These are phyloP conservation scores for Metarhizium sp. DNA, from an alignment of 2,329 filamentous ascomycete genomes.

Conservation along the genomic window DNA sequence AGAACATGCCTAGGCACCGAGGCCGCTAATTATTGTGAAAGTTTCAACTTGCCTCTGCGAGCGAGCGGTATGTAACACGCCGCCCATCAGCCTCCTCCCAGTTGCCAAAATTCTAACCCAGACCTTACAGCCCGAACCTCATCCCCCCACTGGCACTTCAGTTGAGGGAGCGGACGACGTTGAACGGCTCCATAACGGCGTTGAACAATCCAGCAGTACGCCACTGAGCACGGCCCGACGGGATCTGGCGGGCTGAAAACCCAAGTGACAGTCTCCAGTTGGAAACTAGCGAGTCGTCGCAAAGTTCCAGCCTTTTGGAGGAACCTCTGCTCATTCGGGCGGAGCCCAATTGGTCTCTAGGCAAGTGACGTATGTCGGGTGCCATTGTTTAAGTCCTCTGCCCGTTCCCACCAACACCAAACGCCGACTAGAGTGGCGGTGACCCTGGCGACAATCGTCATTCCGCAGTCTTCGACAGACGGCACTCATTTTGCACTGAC, in stretches of 20 bases:
- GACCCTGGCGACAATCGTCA: constrained; percentile 9
- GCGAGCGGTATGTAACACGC: neutral
- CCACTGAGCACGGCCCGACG: constrained; percentile 1
- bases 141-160: neutral
- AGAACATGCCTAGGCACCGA: neutral
- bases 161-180: neutral
- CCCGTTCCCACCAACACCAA: neutral
- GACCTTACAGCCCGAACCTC: neutral
- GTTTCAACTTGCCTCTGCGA: neutral
- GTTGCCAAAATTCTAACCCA: neutral
- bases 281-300: constrained; percentile 1
- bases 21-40: neutral
- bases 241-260: neutral
- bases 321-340: neutral
- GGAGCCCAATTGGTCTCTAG: neutral
- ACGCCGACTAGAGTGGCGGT: constrained; percentile 1
- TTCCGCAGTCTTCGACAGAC: constrained; percentile 2
- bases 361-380: constrained; percentile 7
- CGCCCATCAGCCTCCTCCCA: neutral
- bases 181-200: too few species aligned
- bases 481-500: neutral
- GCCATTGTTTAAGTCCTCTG: neutral
- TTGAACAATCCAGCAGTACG: neutral
- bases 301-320: neutral
- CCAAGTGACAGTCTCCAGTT: neutral